These are phyloP conservation scores for Cercospora sesami DNA, from an alignment of 2,329 filamentous ascomycete genomes.

Conservation along the genomic window DNA sequence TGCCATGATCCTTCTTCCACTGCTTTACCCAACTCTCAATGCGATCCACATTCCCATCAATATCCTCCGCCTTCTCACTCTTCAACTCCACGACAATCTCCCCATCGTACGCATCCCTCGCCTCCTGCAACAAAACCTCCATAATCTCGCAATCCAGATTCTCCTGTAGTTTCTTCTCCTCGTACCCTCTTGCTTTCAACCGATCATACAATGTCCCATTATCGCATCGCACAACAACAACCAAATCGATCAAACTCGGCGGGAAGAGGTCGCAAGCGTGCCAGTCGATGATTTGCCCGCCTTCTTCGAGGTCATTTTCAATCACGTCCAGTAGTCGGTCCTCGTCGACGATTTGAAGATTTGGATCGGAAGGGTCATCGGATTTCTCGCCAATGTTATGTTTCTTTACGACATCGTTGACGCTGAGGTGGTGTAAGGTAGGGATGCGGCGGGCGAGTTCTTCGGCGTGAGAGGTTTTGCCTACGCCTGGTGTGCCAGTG, in stretches of 20 bases:
- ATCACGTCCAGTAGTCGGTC: slow-evolving; percentile 88
- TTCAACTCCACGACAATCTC: slow-evolving; percentile 85
- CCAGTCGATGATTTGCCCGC: slow-evolving; percentile 94
- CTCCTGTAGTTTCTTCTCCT: slow-evolving; percentile 85
- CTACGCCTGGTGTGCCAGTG: slow-evolving; percentile 92
- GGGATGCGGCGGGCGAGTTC: slow-evolving; percentile 73
- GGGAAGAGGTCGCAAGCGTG: slow-evolving; percentile 96
- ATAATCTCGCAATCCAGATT: slow-evolving; percentile 98
- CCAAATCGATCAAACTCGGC: slow-evolving; percentile 88
- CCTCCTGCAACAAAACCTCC: slow-evolving; percentile 89
- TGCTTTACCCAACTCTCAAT: slow-evolving; percentile 78
- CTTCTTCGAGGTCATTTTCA: slow-evolving; percentile 73
- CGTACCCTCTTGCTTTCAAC: slow-evolving; percentile 73
- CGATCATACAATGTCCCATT: slow-evolving; percentile 82
- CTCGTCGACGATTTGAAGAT: slow-evolving; percentile 93
- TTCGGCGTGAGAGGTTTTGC: slow-evolving; percentile 92
- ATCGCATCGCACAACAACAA: slow-evolving; percentile 84
- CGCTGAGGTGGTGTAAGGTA: slow-evolving; percentile 71
- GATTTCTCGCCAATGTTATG: slow-evolving; percentile 82
- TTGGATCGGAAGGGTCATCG: slow-evolving; percentile 69
- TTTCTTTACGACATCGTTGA: slow-evolving; percentile 92
- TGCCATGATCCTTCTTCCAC: slow-evolving; percentile 71
- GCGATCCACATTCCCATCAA: slow-evolving; percentile 84
- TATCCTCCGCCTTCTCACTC: slow-evolving; percentile 78
- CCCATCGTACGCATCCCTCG: slow-evolving; percentile 78